These are phyloP conservation scores for Starmerella riodocensis DNA, from an alignment of 805 yeast genomes.

Conservation along the genomic window DNA sequence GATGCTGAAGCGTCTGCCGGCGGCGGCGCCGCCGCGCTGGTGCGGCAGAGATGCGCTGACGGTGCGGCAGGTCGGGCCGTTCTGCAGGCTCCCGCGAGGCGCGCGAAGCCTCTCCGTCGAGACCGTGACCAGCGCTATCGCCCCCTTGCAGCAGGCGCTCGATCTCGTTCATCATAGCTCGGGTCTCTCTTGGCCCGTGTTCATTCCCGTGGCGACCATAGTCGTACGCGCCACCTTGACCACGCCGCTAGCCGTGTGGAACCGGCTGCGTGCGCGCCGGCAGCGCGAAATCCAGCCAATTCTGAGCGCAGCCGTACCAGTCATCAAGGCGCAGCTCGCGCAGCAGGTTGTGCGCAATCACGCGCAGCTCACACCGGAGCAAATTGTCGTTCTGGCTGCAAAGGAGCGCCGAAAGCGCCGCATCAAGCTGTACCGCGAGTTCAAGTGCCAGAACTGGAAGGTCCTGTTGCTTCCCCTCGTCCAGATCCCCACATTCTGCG, in stretches of 20 bases:
- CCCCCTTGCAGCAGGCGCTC: conserved; percentile 17
- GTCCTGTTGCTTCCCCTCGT: conserved; percentile 52
- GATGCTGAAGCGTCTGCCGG: too few relatives aligned
- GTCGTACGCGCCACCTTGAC: conserved; percentile 54
- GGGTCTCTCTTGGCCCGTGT: conserved; percentile 70
- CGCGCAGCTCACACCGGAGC: conserved; percentile 53
- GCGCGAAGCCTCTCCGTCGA: conserved; percentile 12
- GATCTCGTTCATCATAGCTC: conserved; percentile 20
- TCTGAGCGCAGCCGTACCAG: conserved; percentile 61
- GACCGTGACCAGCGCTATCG: conserved; percentile 12
- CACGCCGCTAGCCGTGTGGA: conserved; percentile 62
- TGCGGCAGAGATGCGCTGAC: too few relatives aligned
- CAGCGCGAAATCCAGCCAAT: conserved; percentile 65
- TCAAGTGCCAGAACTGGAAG: conserved; percentile 70
- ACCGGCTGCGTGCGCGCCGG: conserved; percentile 52
- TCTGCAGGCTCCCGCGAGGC: background rate
- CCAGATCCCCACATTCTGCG: conserved; percentile 80
- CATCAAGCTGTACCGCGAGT: conserved; percentile 48
- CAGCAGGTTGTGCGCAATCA: conserved; percentile 26
- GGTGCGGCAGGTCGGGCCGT: background rate
- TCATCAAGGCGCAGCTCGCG: conserved; percentile 43
- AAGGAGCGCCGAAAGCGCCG: conserved; percentile 73
- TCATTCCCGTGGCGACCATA: conserved; percentile 64
- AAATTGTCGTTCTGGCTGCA: conserved; percentile 56
- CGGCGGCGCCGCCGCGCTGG: too few relatives aligned